Evolutionary conservation across 2,329 filamentous ascomycete genomes (phyloP).

Genomic region (Alternaria brassicae): DNA sequence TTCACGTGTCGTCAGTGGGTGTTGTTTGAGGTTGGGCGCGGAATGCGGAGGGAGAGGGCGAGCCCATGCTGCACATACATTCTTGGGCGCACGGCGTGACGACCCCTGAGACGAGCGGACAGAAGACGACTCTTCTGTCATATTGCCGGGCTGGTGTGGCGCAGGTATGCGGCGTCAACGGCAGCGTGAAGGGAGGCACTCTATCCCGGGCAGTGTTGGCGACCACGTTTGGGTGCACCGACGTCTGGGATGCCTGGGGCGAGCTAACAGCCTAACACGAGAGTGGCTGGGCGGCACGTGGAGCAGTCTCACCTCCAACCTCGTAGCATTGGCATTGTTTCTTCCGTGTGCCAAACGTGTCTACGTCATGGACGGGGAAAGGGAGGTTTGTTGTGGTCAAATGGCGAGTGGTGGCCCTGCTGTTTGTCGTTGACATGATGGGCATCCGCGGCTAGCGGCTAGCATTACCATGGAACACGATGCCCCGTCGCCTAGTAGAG

Average conservation of each 20-base stretch:
- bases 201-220: conserved; percentile 20
- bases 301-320: conserved; percentile 12
- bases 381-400: neutral
- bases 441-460: neutral
- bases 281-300: conserved; percentile 25
- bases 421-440: neutral
- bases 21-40: conserved; percentile 11
- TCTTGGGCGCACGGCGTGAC: conserved; percentile 47
- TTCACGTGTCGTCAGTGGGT: conserved; percentile 25
- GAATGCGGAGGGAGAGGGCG: conserved; percentile 6
- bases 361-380: neutral
- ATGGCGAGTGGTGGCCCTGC: neutral
- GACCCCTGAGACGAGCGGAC: conserved; percentile 56
- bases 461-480: neutral
- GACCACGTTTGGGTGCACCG: conserved; percentile 22
- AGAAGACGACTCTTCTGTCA: conserved; percentile 36
- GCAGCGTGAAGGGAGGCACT: conserved; percentile 21
- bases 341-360: neutral
- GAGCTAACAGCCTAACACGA: conserved; percentile 20
- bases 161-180: conserved; percentile 27
- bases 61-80: conserved; percentile 40
- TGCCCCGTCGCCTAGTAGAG: conserved; percentile 4
- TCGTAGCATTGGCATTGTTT: conserved; percentile 6
- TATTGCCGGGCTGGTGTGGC: conserved; percentile 20
- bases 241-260: conserved; percentile 18